Conservation (phyloP, 257 asterid species). For the Capsicum baccatum region DNA sequence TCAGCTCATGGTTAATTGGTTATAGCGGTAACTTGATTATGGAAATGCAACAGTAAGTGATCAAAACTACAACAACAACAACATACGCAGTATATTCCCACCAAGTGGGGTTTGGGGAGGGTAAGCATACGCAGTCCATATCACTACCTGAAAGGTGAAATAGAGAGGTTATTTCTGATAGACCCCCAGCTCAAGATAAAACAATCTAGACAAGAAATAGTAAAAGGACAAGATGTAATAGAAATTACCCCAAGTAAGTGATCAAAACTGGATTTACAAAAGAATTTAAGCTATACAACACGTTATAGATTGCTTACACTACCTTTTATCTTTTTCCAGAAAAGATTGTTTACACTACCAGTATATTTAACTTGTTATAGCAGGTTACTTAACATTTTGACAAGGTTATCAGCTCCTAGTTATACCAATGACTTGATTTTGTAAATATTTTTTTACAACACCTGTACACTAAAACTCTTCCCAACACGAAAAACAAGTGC, state of each 20-base stretch:
- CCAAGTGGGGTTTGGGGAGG: too few relatives aligned
- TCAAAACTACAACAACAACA: not conserved
- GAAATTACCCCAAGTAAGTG: too few relatives aligned
- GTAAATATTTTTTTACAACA: not conserved
- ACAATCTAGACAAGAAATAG: too few relatives aligned
- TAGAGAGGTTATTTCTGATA: too few relatives aligned
- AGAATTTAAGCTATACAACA: not conserved
- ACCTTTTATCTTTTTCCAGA: too few relatives aligned
- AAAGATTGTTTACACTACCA: not conserved
- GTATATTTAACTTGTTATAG: not conserved
- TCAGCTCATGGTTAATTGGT: not conserved
- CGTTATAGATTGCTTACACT: not conserved
- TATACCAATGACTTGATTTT: not conserved
- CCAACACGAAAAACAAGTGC: not conserved
- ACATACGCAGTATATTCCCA: too few relatives aligned
- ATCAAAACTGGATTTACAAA: not conserved
- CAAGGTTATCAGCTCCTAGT: not conserved
- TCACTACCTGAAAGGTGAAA: too few relatives aligned
- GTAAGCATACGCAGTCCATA: too few relatives aligned
- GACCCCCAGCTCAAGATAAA: too few relatives aligned
- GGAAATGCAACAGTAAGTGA: not conserved
- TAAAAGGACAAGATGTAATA: too few relatives aligned
- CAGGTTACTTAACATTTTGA: not conserved
- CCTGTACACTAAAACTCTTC: not conserved
- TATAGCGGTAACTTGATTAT: not conserved